These are phyloP conservation scores for Sphagnum magellanicum DNA, from an alignment of 228 moss, liverwort and hornwort species.

Conservation along the genomic window DNA sequence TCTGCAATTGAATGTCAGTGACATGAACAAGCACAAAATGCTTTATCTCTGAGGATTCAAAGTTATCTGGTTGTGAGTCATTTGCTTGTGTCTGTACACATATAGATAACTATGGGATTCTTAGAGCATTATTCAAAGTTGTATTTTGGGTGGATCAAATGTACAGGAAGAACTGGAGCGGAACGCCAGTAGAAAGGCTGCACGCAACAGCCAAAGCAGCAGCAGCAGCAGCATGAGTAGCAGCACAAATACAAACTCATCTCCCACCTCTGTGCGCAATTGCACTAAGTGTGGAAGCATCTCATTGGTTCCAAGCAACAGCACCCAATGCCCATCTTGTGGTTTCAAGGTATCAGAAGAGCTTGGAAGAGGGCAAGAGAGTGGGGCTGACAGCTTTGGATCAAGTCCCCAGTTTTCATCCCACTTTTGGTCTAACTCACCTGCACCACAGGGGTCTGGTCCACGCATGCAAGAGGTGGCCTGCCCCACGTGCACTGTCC, in stretches of 20 bases:
- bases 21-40: too few relatives aligned
- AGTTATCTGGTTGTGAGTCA: too few relatives aligned
- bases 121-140: too few relatives aligned
- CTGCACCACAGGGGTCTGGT: slow-evolving; percentile 35
- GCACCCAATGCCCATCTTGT: slow-evolving; percentile 68
- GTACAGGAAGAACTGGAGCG: slow-evolving; percentile 87
- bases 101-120: too few relatives aligned
- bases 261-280: slow-evolving; percentile 72
- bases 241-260: slow-evolving; percentile 14
- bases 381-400: not conserved
- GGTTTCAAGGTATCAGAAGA: slow-evolving; percentile 25
- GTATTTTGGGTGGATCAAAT: too few relatives aligned
- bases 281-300: slow-evolving; percentile 83
- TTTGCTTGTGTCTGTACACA: too few relatives aligned
- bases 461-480: slow-evolving; percentile 82
- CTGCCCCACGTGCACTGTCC: slow-evolving; percentile 97
- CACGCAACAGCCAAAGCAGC: not conserved
- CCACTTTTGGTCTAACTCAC: slow-evolving; percentile 29
- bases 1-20: too few relatives aligned
- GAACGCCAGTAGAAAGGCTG: slow-evolving; percentile 59
- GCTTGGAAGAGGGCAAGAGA: too few relatives aligned
- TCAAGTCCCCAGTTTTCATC: slow-evolving; percentile 18
- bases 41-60: too few relatives aligned
- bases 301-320: slow-evolving; percentile 61
- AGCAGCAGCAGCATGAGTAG: slow-evolving; percentile 30